Base-by-base conservation (phyloP, 305 asterid species). In the Solanum hybrid region DNA sequence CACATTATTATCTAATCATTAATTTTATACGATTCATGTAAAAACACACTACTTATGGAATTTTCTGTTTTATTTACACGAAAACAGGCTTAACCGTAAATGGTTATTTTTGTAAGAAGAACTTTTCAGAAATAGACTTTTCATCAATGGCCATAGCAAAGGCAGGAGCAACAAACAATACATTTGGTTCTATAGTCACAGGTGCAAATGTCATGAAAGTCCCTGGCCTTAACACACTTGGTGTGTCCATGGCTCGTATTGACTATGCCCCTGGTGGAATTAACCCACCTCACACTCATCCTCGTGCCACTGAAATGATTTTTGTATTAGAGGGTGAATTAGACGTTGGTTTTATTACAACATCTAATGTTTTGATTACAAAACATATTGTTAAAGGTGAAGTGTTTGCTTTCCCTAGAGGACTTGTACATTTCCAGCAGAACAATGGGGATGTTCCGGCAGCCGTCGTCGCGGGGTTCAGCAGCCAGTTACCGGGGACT, bases 231-330 rank as follows among this genome's bases (percentile, higher is more conserved):
- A 97, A 97, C 98, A 97, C 99, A 5, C 93, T 97, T 3, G 98
- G 99, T 29, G 94, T 94, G 26, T 96, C 98, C 87, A 89, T 97
- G 5, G 81, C 98, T 2, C 95, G 99, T 31, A 94, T 96, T 20
- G 99, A 97, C 92, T 97, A 90, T 86, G 99, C 99, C 36, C 96
- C 98, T 0, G 98, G 97, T 1, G 99, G 99, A 69, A 92, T 95
- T 29, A 97, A 97, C 92, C 98, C 99, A 8, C 98, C 99, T 4
- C 99, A 96, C 95, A 95, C 96, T 29, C 98, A 97, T 91, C 98
- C 99, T n/a, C 98, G 99, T 34, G 99, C 99, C 91, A 97, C 98
- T 88, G 98, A 97, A 92, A 56, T 95, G 6, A 93, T 95, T 10
- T 97, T 96, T 86, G 98, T 97, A 13, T 92, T 96, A 27, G 91